Base-by-base conservation (phyloP, 176 grass and related monocot species). In the Otatea glauca region DNA sequence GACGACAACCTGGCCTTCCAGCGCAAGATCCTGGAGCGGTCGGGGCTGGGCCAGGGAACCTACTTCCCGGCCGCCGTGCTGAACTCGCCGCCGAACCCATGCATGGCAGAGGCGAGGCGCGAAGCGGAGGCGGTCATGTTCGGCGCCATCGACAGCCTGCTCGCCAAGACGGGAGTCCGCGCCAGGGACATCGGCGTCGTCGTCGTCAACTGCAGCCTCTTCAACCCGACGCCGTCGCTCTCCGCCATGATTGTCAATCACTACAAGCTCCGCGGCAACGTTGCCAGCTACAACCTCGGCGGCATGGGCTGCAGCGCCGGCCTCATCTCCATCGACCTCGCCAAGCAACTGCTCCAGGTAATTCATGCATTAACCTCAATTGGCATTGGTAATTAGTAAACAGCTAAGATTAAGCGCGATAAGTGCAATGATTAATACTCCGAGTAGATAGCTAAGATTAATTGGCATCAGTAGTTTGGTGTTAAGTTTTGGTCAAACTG, bases 91-190 rank as follows among this genome's bases (percentile, higher is more conserved):
- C 92, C 92, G 1, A 90, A 89, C 82, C 92, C 95, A 53, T 98
- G 92, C 91, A 91, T 98, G 92, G 95, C 91, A 16, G 95, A 98
- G 89, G 95, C 95, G 1, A 77, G 95, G 42, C 85, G 85, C 35
- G 95, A 98, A 85, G 95, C 92, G 0, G 92, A 95, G 91, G 85
- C 71, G 48, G 91, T 98, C 53, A 95, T 98, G 95, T 98, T 98
- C 63, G 91, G 95, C 20, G 92, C 92, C 73, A 85, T 98, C 38
- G 92, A 98, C 47, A 63, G 78, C 44, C 72, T 93, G 51, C 89
- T 98, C 1, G 76, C 63, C 3, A 92, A 98, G 84, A 95, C 92
- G 0, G 87, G 91, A 1, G 92, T 98, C 54, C 29, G 67, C 0
- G 71, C 92, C 0, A 73, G 74, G 76, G 95, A 98, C 23, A 95